These are phyloP conservation scores for Cardamine resedifolia DNA, from an alignment of 345 rosid species.

Conservation along the genomic window DNA sequence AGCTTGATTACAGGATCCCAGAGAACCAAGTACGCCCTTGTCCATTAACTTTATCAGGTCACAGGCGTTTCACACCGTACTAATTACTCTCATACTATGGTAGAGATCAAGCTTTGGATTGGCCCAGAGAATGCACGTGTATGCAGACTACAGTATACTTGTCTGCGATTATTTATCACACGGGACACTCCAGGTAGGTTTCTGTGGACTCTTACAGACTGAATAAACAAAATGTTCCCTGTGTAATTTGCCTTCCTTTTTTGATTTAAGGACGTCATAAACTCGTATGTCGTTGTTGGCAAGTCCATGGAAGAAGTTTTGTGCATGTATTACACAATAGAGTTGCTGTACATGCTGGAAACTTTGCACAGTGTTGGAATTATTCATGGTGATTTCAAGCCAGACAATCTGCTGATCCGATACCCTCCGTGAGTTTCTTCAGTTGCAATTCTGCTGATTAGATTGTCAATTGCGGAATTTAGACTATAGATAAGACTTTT, in stretches of 20 bases:
- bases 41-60: slow-evolving; percentile 8
- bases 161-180: slow-evolving; percentile 74
- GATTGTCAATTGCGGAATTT: not conserved
- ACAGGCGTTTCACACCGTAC: slow-evolving; percentile 24
- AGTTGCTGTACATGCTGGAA: slow-evolving; percentile 90
- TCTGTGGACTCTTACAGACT: not conserved
- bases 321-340: slow-evolving; percentile 85
- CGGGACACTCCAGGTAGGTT: slow-evolving; percentile 85
- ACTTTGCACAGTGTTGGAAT: slow-evolving; percentile 80
- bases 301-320: slow-evolving; percentile 91
- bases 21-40: slow-evolving; percentile 55
- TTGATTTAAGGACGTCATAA: slow-evolving; percentile 80
- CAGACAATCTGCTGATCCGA: slow-evolving; percentile 83
- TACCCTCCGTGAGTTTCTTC: slow-evolving; percentile 60
- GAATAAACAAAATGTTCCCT: slow-evolving; percentile 1
- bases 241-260: not conserved
- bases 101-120: slow-evolving; percentile 88
- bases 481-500: not conserved
- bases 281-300: slow-evolving; percentile 63
- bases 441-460: not conserved
- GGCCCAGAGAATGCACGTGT: slow-evolving; percentile 72
- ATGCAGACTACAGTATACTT: slow-evolving; percentile 78
- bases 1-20: slow-evolving; percentile 73
- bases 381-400: slow-evolving; percentile 98
- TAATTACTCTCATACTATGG: slow-evolving; percentile 30